Base-by-base conservation (phyloP, 768 basidiomycete genomes). In the Serendipita vermifera region DNA sequence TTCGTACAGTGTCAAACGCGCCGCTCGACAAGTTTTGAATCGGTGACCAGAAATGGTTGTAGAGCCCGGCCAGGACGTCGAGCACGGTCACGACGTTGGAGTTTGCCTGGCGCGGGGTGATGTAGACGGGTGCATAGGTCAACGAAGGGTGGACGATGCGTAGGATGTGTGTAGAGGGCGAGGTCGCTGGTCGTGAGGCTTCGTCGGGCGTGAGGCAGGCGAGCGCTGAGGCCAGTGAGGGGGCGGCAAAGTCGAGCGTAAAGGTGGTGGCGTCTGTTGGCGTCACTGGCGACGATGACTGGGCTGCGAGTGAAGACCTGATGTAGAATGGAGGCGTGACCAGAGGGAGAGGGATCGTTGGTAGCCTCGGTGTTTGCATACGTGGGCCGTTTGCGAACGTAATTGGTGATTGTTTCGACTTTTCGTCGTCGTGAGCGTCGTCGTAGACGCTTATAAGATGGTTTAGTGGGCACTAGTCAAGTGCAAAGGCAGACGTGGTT, bases 141-240 rank as follows among this genome's bases (percentile, higher is more conserved):
- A 51, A 31, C 22, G 31, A 29, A n/a, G 46, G 46, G 22, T 20
- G 27, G 46, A 51, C 46, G 46, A 51, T 51, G 46, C 46, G 46
- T 29, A 51, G 22, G 46, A 22, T 15, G 20, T 26, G 20, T 9
- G 46, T 51, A 15, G 46, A 15, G 22, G 46, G 46, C 20, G 20
- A 22, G 15, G 46, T 51, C 20, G 46, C 46, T 5, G 46, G 46
- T 26, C 46, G 11, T 4, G 20, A 22, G 4, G 46, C 46, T 29
- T 51, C 46, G 46, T 51, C 46, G n/a, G 46, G 22, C 22, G 20
- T 51, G 20, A 51, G 46, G n/a, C 20, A 15, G 29, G 27, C 46
- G 20, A 51, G 27, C 7, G 46, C 46, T 4, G 5, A 15, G n/a
- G 46, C 29, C 27, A 51, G 46, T 15, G 46, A 29, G 46, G n/a